A percentile compares a stretch with the other conserved stretches of the same genome.
Conservation (phyloP, 1,139 yeast genomes). For the Lodderomyces metapsilosis region DNA sequence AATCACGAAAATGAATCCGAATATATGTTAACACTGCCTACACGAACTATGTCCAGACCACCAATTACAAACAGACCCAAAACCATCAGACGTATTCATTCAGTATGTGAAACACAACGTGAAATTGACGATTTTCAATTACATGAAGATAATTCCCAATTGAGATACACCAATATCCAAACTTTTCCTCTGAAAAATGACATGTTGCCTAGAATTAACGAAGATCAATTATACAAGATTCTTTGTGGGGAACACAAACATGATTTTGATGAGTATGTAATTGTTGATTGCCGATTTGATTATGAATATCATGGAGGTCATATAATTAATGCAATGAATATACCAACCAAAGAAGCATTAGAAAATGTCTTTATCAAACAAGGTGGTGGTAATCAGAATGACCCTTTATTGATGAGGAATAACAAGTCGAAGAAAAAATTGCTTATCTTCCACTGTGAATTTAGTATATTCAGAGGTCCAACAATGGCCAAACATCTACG, state of each 20-base stretch:
- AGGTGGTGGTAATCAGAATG: too few species aligned
- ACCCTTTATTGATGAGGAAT: background rate
- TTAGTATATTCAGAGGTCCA: conserved; percentile 90
- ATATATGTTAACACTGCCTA: background rate
- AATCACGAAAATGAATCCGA: too few species aligned
- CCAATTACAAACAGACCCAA: conserved; percentile 1
- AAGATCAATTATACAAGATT: conserved; percentile 60
- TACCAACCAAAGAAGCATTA: conserved; percentile 67
- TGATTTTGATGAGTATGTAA: conserved; percentile 56
- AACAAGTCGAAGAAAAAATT: conserved; percentile 43
- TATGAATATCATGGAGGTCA: conserved; percentile 95
- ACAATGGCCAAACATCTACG: conserved; percentile 85
- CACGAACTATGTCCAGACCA: background rate
- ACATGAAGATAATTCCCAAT: conserved; percentile 38
- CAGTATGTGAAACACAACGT: conserved; percentile 55
- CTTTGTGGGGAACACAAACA: conserved; percentile 54
- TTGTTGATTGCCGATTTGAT: conserved; percentile 88
- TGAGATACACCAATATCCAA: conserved; percentile 39
- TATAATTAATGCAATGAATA: conserved; percentile 76
- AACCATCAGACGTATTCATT: conserved; percentile 57
- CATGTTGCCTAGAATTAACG: conserved; percentile 71
- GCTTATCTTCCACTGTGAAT: conserved; percentile 90
- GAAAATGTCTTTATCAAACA: conserved; percentile 43
- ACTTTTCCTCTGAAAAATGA: conserved; percentile 56
- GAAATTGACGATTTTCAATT: conserved; percentile 31